A percentile compares a stretch with the other conserved stretches of the same genome.
phyloP scores from a whole-genome alignment of 2,329 filamentous ascomycete genomes.

The Blumeriella jaapii region DNA sequence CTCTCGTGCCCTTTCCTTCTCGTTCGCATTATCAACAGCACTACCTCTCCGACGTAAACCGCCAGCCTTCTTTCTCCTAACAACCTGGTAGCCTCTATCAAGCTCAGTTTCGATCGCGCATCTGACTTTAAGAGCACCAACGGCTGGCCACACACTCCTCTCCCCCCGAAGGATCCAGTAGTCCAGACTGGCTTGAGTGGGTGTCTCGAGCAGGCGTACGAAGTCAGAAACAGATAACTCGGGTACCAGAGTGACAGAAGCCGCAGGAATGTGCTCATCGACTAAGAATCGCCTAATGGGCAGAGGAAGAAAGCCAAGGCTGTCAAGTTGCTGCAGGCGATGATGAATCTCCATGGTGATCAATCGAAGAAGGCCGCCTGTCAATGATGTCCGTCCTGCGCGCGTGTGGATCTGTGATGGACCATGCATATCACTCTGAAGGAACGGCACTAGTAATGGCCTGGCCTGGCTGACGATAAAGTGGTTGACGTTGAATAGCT shows the following conservation, averaged over 20 bases:
- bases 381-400: slow-evolving; percentile 45
- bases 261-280: slow-evolving; percentile 70
- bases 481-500: slow-evolving; percentile 69
- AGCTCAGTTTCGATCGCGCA: slow-evolving; percentile 82
- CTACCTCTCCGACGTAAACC: slow-evolving; percentile 25
- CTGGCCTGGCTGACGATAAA: slow-evolving; percentile 89
- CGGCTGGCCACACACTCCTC: slow-evolving; percentile 79
- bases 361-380: slow-evolving; percentile 51
- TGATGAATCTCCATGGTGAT: slow-evolving; percentile 69
- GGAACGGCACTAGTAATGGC: slow-evolving; percentile 78
- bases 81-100: slow-evolving; percentile 72
- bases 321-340: slow-evolving; percentile 69
- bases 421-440: slow-evolving; percentile 70
- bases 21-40: slow-evolving; percentile 22
- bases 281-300: slow-evolving; percentile 65
- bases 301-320: slow-evolving; percentile 58
- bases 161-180: slow-evolving; percentile 84
- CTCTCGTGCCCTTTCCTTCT: slow-evolving; percentile 17
- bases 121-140: slow-evolving; percentile 68
- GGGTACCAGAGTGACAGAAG: slow-evolving; percentile 71
- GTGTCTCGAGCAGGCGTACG: slow-evolving; percentile 67
- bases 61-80: slow-evolving; percentile 42
- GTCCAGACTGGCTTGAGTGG: slow-evolving; percentile 61
- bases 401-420: slow-evolving; percentile 50
- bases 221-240: slow-evolving; percentile 66